Conservation (phyloP, 768 basidiomycete species). For the Auricularia sp. region DNA sequence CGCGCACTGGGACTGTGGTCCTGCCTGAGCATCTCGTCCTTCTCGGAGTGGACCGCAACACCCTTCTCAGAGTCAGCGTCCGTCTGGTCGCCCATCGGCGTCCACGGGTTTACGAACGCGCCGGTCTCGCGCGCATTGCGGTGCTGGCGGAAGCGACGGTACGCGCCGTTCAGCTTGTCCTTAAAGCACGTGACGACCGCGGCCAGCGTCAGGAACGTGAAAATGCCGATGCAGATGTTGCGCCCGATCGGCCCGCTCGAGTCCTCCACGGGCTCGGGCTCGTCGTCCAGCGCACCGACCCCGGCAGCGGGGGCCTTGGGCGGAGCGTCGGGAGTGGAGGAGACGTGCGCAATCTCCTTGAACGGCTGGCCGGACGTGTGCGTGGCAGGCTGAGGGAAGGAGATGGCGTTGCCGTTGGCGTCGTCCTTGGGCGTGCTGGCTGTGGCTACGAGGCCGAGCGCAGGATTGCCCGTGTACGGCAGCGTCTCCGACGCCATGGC, state of each 20-base stretch:
- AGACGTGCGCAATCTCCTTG: background rate
- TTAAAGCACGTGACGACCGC: background rate
- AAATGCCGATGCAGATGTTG: background rate
- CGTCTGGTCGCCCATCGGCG: background rate
- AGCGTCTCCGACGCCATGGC: too few species aligned
- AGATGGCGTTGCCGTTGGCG: background rate
- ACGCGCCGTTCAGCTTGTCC: background rate
- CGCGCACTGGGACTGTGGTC: too few species aligned
- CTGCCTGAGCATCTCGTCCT: too few species aligned
- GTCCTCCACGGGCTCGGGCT: background rate
- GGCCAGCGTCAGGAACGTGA: background rate
- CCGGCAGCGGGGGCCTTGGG: background rate
- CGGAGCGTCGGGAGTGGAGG: background rate
- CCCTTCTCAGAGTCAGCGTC: background rate
- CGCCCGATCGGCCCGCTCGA: background rate
- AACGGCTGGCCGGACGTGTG: background rate
- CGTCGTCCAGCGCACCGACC: background rate
- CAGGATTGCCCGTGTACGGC: too few species aligned
- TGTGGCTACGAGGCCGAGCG: background rate
- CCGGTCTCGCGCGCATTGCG: background rate
- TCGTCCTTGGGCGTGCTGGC: background rate
- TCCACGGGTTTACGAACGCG: background rate
- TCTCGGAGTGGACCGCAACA: too few species aligned
- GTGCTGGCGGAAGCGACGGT: background rate
- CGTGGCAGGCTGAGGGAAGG: background rate